These are phyloP conservation scores for Arabidopsis thaliana DNA, from an alignment of 345 rosid species.

Conservation along the genomic window DNA sequence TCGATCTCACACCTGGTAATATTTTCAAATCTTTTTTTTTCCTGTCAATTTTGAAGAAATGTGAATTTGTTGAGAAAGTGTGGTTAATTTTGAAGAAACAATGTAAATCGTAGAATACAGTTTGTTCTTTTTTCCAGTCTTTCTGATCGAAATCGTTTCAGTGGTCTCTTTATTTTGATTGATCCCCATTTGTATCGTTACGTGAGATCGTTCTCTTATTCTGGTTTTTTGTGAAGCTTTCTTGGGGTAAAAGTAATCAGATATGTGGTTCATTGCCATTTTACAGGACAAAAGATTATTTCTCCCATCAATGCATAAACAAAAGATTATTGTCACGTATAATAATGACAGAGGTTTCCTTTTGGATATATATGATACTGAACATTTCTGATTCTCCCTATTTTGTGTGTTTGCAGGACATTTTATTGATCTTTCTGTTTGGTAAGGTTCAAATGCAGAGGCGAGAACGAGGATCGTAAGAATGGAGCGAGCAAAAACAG, in stretches of 20 bases:
- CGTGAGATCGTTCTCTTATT: not conserved
- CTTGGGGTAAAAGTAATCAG: constrained; percentile 14
- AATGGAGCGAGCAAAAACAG: constrained; percentile 57
- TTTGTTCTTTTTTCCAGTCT: not conserved
- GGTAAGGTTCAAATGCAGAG: constrained; percentile 33
- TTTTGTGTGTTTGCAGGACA: constrained; percentile 10
- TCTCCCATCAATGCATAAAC: not conserved
- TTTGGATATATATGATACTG: not conserved
- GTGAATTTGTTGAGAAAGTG: not conserved
- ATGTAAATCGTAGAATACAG: not conserved
- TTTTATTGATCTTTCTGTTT: not conserved
- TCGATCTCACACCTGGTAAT: constrained; percentile 35
- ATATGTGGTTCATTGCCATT: not conserved
- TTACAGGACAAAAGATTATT: constrained; percentile 31
- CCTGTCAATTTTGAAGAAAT: not conserved
- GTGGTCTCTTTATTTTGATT: constrained; percentile 7
- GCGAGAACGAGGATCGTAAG: constrained; percentile 30
- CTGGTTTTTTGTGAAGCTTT: constrained; percentile 12
- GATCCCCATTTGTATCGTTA: not conserved
- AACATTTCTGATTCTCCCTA: not conserved
- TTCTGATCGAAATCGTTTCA: not conserved
- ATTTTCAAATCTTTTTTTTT: not conserved
- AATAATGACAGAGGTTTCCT: not conserved
- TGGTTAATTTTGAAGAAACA: constrained; percentile 7
- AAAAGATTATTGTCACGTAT: not conserved